phyloP scores from a whole-genome alignment of 495 filamentous ascomycete genomes.

The Aspergillus nanangensis region DNA sequence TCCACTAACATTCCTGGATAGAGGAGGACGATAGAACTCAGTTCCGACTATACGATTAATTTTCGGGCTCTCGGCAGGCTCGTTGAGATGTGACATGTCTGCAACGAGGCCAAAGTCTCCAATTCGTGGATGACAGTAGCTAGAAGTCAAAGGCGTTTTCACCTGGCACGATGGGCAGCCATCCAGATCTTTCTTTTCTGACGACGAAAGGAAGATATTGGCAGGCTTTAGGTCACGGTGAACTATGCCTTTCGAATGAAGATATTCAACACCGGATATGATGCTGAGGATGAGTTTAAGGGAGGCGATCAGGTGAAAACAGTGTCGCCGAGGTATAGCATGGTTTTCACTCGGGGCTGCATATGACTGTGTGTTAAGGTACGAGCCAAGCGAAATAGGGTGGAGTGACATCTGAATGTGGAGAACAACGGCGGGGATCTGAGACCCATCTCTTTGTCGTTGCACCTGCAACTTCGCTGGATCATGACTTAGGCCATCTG shows the following conservation, averaged over 20 bases:
- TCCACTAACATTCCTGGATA: conserved; percentile 1
- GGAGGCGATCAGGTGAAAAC: conserved; percentile 44
- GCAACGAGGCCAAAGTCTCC: conserved; percentile 53
- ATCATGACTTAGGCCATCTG: conserved; percentile 43
- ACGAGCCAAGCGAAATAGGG: conserved; percentile 44
- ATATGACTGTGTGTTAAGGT: conserved; percentile 31
- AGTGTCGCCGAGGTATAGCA: conserved; percentile 33
- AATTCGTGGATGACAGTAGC: conserved; percentile 46
- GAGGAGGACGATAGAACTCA: conserved; percentile 43
- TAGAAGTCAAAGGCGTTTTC: conserved; percentile 12
- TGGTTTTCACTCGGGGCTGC: background rate
- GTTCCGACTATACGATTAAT: conserved; percentile 39
- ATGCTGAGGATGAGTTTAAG: conserved; percentile 40
- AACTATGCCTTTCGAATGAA: conserved; percentile 56
- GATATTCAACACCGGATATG: conserved; percentile 51
- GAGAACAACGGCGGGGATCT: conserved; percentile 39
- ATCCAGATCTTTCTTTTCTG: conserved; percentile 20
- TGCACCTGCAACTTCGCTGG: conserved; percentile 33
- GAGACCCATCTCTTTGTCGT: conserved; percentile 19
- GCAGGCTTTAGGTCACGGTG: conserved; percentile 72
- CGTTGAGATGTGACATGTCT: conserved; percentile 43
- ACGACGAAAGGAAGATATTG: conserved; percentile 56
- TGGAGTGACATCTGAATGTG: conserved; percentile 55
- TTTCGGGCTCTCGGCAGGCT: conserved; percentile 17
- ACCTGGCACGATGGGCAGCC: conserved; percentile 30